Evolutionary conservation across 2,329 filamentous ascomycete species (phyloP), one percentile per base, ranked within the genome.

Genomic region (Apiospora rasikravindrae): DNA sequence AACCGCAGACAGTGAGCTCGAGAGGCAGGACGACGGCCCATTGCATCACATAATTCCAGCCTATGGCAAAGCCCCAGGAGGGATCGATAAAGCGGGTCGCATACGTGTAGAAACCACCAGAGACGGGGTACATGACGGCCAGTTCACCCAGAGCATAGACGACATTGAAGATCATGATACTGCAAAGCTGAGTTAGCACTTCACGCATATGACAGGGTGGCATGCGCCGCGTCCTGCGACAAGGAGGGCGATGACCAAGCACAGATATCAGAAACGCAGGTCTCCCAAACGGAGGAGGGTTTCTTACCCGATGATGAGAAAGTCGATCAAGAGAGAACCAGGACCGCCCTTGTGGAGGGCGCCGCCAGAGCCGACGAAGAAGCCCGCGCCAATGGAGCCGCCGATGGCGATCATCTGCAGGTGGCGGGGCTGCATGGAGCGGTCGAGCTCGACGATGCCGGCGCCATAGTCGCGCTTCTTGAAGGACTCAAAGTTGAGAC

Each of bases 311-410:
- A 89, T 87, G 71, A 90, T 88, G 22, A 86, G 72, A 76, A 90
- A 90, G 71, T 86, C 84, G 67, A 87, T 80, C 19, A 87, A 76
- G 11, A 86, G 76, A 67, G 82, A 83, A 1, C 79, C 85, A 37
- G 85, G 85, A 22, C 83, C 83, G 80, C 87, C 87, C 33, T 77
- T 84, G 73, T 76, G 74, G 16, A 90, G 81, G 71, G 87, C 87
- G 74, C 82, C 79, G 73, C 88, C 88, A 14, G 87, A 88, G 77
- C 88, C 88, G 74, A 90, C 88, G 80, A 90, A 90, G 84, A 90
- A 89, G 81, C 88, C 88, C 73, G 88, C 88, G 78, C 88, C 88
- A 66, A 90, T 90, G 33, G 87, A 88, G 74, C 86, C 86, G 74
- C 86, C 86, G 64, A 88, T 87, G 73, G 85, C 85, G 76, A 87